Percentiles rank a stretch among this genome's conserved stretches.
Conservation (phyloP, 1,139 yeast genomes). For the Pichia sp. region DNA sequence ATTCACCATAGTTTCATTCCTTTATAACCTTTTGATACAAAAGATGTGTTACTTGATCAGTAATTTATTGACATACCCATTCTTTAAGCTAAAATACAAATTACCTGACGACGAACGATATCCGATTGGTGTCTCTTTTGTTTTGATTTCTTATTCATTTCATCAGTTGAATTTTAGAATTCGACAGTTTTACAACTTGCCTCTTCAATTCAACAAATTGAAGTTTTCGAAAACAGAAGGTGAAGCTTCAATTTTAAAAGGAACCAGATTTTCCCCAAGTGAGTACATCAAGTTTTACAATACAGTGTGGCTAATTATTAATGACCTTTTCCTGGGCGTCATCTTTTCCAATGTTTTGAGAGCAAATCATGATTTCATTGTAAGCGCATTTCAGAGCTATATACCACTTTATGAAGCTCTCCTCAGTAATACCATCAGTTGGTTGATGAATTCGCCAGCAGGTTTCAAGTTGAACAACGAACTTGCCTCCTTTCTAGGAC, state of each 20-base stretch:
- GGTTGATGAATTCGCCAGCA: slow-evolving; percentile 90
- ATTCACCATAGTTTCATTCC: slow-evolving; percentile 5
- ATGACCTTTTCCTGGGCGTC: slow-evolving; percentile 75
- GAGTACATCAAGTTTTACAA: slow-evolving; percentile 89
- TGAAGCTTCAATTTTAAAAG: slow-evolving; percentile 30
- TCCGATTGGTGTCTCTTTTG: slow-evolving; percentile 9
- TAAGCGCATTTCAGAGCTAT: slow-evolving; percentile 15
- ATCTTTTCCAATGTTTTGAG: slow-evolving; percentile 50
- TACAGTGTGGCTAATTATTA: slow-evolving; percentile 79
- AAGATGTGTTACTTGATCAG: slow-evolving; percentile 13
- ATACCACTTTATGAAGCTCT: slow-evolving; percentile 34
- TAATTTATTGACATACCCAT: slow-evolving; percentile 15
- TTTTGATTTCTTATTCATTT: slow-evolving; percentile 37
- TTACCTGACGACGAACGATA: neutral
- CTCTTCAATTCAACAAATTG: slow-evolving; percentile 69
- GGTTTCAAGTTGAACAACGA: slow-evolving; percentile 91
- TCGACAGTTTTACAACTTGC: slow-evolving; percentile 75
- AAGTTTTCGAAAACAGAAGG: slow-evolving; percentile 30
- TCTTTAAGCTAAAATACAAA: slow-evolving; percentile 8
- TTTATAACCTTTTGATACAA: slow-evolving; percentile 14
- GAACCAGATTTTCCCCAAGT: slow-evolving; percentile 41
- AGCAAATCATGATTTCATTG: slow-evolving; percentile 40
- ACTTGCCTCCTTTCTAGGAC: slow-evolving; percentile 81
- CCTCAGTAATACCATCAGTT: slow-evolving; percentile 47
- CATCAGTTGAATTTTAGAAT: slow-evolving; percentile 77